Evolutionary conservation across 2,329 filamentous ascomycete species (phyloP), one percentile per base, ranked within the genome.

Genomic region (Bretziella fagacearum): DNA sequence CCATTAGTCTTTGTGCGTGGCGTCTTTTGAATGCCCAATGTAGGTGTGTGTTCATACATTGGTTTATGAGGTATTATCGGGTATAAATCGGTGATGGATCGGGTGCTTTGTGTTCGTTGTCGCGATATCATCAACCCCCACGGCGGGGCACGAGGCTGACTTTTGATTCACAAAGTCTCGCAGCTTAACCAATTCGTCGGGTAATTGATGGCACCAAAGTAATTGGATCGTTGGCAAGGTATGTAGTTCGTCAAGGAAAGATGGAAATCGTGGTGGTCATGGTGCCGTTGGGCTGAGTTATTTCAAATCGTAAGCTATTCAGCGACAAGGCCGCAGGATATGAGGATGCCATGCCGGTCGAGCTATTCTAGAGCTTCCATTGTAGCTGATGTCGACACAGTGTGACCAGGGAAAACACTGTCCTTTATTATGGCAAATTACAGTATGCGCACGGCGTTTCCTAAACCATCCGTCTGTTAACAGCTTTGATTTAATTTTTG

Each of bases 381-480:
- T n/a, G n/a, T 13, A n/a, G 42, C 43, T 50, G 43, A 50, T 50
- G 42, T 37, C 32, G 46, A 23, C 8, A 33, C 48, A 42, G 48
- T 50, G 29, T 10, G 20, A n/a, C 30, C 5, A 15, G 10, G 3
- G 6, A 0, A 8, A 11, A 30, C 29, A 50, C 48, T 33, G 23
- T 23, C 3, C 2, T 2, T n/a, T 3, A 1, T 2, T 3, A 6
- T 6, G 3, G 4, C 6, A 18, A 1, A n/a, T 5, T 2, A 43
- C 35, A 49, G 47, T 49, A 4, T 15, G 2, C 22, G 5, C 27
- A 50, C 48, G 33, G 48, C 37, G 15, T 25, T 40, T 13, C 29
- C 23, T 7, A 10, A 47, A n/a, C 23, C 7, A 39, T 39, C 23
- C n/a, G n/a, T n/a, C n/a, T n/a, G n/a, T n/a, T n/a, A n/a, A n/a